phyloP scores from a whole-genome alignment of 768 basidiomycete species.

The Tulasnella sp. region DNA sequence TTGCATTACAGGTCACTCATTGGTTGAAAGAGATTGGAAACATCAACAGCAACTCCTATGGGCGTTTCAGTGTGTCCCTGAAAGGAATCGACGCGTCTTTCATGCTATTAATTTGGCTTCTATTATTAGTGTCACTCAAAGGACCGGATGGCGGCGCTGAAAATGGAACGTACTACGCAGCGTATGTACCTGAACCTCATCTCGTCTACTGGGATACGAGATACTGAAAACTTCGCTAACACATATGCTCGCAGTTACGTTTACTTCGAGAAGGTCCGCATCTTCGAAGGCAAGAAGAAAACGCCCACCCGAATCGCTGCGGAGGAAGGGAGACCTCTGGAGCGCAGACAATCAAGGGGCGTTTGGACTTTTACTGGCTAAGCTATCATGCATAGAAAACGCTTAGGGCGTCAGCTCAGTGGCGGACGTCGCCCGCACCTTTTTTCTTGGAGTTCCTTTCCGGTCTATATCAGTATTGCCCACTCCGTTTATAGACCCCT shows the following conservation, averaged over 20 bases:
- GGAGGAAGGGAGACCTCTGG: constrained; percentile 26
- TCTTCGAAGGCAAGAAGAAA: constrained; percentile 44
- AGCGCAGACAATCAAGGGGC: neutral
- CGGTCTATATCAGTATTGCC: neutral
- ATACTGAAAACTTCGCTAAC: no score
- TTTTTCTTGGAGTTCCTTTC: neutral
- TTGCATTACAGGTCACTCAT: constrained; percentile 33
- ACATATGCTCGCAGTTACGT: constrained; percentile 33
- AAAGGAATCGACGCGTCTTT: neutral
- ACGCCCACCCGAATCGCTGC: constrained; percentile 35
- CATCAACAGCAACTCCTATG: constrained; percentile 41
- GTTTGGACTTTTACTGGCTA: neutral
- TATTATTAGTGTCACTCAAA: constrained; percentile 36
- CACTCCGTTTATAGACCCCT: neutral
- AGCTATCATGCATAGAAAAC: neutral
- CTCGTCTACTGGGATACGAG: neutral
- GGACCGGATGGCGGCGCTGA: constrained; percentile 37
- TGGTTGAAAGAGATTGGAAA: constrained; percentile 42
- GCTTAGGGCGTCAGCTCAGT: neutral
- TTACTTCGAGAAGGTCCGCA: constrained; percentile 44
- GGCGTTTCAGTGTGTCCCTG: constrained; percentile 38
- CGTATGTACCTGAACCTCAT: constrained; percentile 30
- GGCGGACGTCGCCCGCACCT: neutral
- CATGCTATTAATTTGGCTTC: neutral
- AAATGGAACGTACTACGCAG: constrained; percentile 42